Conservation (phyloP, 805 yeast genomes). For the Candida jianshihensis region DNA sequence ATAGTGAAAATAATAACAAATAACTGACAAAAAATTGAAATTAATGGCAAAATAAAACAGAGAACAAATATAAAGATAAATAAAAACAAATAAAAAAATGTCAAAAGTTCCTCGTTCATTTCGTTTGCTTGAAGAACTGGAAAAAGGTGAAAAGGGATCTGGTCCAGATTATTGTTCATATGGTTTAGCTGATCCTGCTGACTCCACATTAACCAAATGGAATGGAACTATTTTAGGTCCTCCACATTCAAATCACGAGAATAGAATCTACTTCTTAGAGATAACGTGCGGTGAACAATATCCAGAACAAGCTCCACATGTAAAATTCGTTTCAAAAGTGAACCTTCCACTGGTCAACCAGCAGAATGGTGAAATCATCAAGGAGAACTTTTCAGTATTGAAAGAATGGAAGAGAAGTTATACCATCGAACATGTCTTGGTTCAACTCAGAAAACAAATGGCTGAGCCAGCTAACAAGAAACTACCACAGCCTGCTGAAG, state of each 20-base stretch:
- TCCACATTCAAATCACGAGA: slow-evolving; percentile 86
- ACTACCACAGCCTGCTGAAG: slow-evolving; percentile 88
- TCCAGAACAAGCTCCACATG: slow-evolving; percentile 85
- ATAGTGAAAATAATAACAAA: not conserved
- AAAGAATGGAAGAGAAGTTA: slow-evolving; percentile 83
- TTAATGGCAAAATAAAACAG: not conserved
- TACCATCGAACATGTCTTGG: slow-evolving; percentile 86
- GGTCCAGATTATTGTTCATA: slow-evolving; percentile 97
- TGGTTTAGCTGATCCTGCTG: slow-evolving; percentile 86
- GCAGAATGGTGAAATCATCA: slow-evolving; percentile 47
- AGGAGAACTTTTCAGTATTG: slow-evolving; percentile 56
- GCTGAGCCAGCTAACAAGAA: slow-evolving; percentile 76
- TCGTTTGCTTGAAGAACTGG: slow-evolving; percentile 90
- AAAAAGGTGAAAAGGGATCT: slow-evolving; percentile 95
- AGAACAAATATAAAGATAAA: not conserved
- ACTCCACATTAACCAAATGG: slow-evolving; percentile 92
- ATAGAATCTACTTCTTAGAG: slow-evolving; percentile 80
- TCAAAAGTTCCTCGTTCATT: slow-evolving; percentile 70
- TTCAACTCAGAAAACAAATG: slow-evolving; percentile 89
- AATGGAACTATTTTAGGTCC: slow-evolving; percentile 98
- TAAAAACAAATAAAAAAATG: not conserved
- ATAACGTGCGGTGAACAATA: slow-evolving; percentile 78
- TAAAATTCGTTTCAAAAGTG: slow-evolving; percentile 73
- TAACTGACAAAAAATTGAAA: not conserved
- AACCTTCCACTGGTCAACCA: slow-evolving; percentile 88